phyloP scores from a whole-genome alignment of 345 rosid genomes.

The Populus nigra region DNA sequence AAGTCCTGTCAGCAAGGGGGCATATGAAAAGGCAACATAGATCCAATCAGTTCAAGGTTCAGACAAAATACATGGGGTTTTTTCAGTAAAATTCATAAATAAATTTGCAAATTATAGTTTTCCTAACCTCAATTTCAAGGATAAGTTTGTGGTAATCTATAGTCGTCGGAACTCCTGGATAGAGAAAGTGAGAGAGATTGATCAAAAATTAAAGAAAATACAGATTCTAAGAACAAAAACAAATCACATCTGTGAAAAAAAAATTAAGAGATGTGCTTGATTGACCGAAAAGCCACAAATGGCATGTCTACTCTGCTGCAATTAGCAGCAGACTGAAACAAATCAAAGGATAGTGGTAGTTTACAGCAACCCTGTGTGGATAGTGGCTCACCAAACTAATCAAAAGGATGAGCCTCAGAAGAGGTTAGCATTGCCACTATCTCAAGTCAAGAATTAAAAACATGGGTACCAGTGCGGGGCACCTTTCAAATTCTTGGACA shows the following conservation, averaged over 20 bases:
- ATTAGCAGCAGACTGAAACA: not conserved
- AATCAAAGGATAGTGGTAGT: not conserved
- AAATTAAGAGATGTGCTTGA: not conserved
- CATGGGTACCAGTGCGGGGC: not conserved
- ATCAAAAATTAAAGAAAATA: not conserved
- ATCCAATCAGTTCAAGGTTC: not conserved
- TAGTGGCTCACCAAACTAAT: not conserved
- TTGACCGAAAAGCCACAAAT: not conserved
- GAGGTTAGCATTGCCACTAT: not conserved
- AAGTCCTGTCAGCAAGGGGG: conserved; percentile 61
- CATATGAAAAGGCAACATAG: conserved; percentile 6
- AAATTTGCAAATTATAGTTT: conserved; percentile 7
- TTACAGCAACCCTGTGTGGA: not conserved
- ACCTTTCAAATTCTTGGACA: not conserved
- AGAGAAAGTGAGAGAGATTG: conserved; percentile 9
- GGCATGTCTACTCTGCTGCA: not conserved
- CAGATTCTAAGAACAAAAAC: not conserved
- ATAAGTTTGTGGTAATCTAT: conserved; percentile 93
- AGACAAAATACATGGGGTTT: not conserved
- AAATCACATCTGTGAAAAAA: not conserved
- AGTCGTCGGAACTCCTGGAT: conserved; percentile 91
- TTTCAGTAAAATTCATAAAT: not conserved
- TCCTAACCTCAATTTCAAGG: conserved; percentile 84
- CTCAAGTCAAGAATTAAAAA: not conserved
- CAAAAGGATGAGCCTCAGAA: not conserved